These are phyloP conservation scores for Pichia thaimueangensis DNA, from an alignment of 805 yeast species.

Conservation along the genomic window DNA sequence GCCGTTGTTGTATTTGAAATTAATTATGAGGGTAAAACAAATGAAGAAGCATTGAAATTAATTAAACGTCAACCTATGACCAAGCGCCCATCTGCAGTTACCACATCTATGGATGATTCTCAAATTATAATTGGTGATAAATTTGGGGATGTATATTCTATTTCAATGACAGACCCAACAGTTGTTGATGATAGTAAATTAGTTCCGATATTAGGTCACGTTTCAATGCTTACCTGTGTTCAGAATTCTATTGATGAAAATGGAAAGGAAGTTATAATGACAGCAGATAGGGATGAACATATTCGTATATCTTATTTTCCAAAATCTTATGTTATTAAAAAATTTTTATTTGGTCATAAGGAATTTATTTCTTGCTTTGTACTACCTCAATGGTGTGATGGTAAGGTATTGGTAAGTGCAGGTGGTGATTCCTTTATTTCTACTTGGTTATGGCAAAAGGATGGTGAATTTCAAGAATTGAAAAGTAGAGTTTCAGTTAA, in stretches of 20 bases:
- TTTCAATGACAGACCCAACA: constrained; percentile 37
- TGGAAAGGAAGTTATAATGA: constrained; percentile 51
- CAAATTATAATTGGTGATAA: constrained; percentile 77
- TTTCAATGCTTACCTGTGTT: constrained; percentile 88
- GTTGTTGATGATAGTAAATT: constrained; percentile 36
- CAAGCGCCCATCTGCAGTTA: constrained; percentile 85
- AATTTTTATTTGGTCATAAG: constrained; percentile 80
- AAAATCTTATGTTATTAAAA: constrained; percentile 65
- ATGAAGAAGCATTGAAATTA: constrained; percentile 39
- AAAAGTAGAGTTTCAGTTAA: constrained; percentile 32
- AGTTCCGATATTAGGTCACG: constrained; percentile 87
- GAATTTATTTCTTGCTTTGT: constrained; percentile 70
- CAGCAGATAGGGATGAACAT: constrained; percentile 96
- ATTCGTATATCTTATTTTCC: constrained; percentile 80
- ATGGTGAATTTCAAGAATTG: constrained; percentile 29
- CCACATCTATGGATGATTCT: constrained; percentile 45
- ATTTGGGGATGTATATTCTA: constrained; percentile 86
- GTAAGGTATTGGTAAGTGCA: constrained; percentile 58
- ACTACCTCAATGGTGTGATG: constrained; percentile 44
- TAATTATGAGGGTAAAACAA: constrained; percentile 24
- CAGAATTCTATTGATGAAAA: constrained; percentile 34
- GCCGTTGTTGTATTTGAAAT: constrained; percentile 58
- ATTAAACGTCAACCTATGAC: constrained; percentile 74
- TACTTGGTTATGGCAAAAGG: constrained; percentile 70
- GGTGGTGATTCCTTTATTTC: constrained; percentile 83